Evolutionary conservation across 2,329 filamentous ascomycete species (phyloP).

Genomic region (Exserohilum rostratum): DNA sequence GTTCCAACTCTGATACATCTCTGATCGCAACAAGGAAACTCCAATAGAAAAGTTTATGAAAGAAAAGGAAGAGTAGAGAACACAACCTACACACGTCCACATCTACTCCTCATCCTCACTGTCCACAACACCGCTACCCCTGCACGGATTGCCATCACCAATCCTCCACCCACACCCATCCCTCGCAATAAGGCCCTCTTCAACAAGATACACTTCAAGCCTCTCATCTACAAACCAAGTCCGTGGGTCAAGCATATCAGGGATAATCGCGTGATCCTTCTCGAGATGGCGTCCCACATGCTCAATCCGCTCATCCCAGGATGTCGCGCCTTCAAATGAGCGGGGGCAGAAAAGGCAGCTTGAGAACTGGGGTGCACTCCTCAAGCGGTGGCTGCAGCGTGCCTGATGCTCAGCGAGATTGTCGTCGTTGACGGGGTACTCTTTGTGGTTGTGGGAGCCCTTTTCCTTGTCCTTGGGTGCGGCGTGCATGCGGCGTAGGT

Average conservation of each 20-base stretch:
- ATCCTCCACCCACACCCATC: slow-evolving; percentile 39
- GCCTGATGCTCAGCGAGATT: slow-evolving; percentile 63
- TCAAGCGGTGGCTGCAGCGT: slow-evolving; percentile 65
- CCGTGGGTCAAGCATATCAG: slow-evolving; percentile 20
- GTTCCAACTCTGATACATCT: too few relatives aligned
- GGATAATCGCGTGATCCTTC: slow-evolving; percentile 49
- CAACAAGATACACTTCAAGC: slow-evolving; percentile 49
- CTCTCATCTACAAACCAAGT: slow-evolving; percentile 36
- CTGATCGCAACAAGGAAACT: too few relatives aligned
- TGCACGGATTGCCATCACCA: slow-evolving; percentile 38
- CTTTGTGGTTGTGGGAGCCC: slow-evolving; percentile 53
- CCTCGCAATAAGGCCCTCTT: slow-evolving; percentile 46
- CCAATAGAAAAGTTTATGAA: too few relatives aligned
- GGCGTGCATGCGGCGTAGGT: slow-evolving; percentile 84
- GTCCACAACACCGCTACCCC: slow-evolving; percentile 5
- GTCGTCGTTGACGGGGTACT: slow-evolving; percentile 53
- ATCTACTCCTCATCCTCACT: slow-evolving; percentile 20
- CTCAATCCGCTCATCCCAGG: slow-evolving; percentile 86
- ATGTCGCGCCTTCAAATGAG: slow-evolving; percentile 65
- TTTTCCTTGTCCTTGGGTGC: slow-evolving; percentile 47
- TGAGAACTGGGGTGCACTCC: slow-evolving; percentile 66
- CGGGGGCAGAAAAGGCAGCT: slow-evolving; percentile 69
- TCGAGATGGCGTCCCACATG: slow-evolving; percentile 85
- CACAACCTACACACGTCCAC: too few relatives aligned
- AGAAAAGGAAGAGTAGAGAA: not conserved